These are phyloP conservation scores for Mayamaea pseudoterrestris DNA, from an alignment of 108 stramenopile species.

Conservation along the genomic window DNA sequence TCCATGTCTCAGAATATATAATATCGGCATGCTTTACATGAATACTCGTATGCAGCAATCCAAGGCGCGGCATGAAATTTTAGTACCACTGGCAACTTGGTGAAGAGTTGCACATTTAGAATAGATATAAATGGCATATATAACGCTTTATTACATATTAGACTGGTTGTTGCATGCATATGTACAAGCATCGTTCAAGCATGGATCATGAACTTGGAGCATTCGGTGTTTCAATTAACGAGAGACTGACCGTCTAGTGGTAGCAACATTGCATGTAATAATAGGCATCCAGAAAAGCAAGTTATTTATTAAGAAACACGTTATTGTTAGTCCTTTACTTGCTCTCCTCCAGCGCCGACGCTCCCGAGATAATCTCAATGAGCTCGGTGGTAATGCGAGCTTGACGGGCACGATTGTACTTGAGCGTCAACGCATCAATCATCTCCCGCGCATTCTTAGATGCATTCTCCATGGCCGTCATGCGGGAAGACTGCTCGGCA, in stretches of 20 bases:
- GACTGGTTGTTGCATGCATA: not conserved
- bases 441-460: conserved; percentile 98
- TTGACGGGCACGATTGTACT: conserved; percentile 99
- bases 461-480: conserved; percentile 99
- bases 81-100: no score
- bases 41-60: no score
- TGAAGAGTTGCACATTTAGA: no score
- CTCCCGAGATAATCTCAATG: conserved; percentile 99
- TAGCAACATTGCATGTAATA: not conserved
- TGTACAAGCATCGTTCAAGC: not conserved
- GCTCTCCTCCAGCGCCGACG: conserved; percentile 93
- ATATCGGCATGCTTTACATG: no score
- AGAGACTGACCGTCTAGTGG: not conserved
- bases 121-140: no score
- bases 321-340: not conserved
- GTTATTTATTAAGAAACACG: not conserved
- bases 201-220: not conserved
- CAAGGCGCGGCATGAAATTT: no score
- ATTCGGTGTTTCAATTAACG: not conserved
- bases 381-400: conserved; percentile 99
- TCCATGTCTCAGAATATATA: no score
- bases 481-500: conserved; percentile 96
- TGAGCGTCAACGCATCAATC: conserved; percentile 94
- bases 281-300: not conserved
- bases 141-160: not conserved